Evolutionary conservation across 495 filamentous ascomycete genomes (phyloP).

Genomic region (Aspergillus steynii): DNA sequence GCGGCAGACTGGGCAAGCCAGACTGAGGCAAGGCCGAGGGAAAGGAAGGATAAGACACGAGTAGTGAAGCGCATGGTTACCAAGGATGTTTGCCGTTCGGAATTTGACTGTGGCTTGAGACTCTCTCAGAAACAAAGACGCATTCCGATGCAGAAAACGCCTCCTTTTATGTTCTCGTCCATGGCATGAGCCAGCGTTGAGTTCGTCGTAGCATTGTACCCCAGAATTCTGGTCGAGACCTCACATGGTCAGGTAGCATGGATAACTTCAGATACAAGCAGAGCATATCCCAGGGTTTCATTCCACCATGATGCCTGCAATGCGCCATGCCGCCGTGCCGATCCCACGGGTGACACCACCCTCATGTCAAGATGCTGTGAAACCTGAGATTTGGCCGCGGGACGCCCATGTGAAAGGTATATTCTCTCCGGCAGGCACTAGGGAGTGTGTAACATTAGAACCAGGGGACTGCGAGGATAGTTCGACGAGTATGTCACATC

Average conservation of each 20-base stretch:
- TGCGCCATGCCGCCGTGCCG: background rate
- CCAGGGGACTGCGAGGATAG: background rate
- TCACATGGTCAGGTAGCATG: background rate
- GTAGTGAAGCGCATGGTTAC: background rate
- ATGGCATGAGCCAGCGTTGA: background rate
- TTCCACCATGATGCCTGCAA: background rate
- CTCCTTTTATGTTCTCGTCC: background rate
- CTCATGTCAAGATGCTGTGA: background rate
- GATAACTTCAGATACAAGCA: background rate
- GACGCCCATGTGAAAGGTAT: background rate
- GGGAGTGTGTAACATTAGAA: background rate
- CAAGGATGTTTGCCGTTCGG: background rate
- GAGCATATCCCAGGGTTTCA: background rate
- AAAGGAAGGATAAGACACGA: background rate
- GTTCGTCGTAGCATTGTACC: background rate
- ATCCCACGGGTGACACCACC: background rate
- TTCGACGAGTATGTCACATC: background rate
- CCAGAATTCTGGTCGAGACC: background rate
- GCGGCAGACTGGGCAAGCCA: conserved; percentile 2
- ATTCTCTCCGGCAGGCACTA: background rate
- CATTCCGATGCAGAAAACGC: background rate
- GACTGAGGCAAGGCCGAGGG: background rate
- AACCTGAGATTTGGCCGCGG: background rate
- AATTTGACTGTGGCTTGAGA: background rate
- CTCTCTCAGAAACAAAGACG: background rate